These are phyloP conservation scores for Coniochaeta sp. DNA, from an alignment of 2,329 filamentous ascomycete species.

Conservation along the genomic window DNA sequence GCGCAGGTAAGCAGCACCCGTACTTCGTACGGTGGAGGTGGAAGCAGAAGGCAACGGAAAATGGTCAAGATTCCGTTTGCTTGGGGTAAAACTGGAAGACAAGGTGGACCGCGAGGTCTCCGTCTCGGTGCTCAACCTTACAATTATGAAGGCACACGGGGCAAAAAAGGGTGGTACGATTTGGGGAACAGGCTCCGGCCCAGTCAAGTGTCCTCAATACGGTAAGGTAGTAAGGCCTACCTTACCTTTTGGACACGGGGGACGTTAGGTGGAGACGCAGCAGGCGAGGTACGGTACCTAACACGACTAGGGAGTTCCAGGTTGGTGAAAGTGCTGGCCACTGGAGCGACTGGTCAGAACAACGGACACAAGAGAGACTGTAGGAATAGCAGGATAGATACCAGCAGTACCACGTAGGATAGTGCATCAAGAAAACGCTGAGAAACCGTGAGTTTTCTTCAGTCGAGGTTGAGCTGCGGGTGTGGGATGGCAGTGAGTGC, in stretches of 20 bases:
- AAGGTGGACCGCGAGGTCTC: neutral
- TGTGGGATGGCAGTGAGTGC: neutral
- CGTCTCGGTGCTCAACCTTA: neutral
- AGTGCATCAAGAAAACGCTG: neutral
- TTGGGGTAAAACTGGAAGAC: neutral
- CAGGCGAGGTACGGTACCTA: neutral
- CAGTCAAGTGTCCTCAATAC: neutral
- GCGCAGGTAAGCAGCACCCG: neutral
- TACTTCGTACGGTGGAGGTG: neutral
- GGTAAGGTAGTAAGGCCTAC: too few species aligned
- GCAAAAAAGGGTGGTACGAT: neutral
- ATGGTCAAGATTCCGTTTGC: neutral
- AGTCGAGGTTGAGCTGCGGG: neutral
- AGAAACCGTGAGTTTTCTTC: neutral
- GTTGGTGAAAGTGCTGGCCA: neutral
- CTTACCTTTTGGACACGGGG: neutral
- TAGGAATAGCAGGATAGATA: neutral
- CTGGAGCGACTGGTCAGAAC: neutral
- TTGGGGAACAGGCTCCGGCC: neutral
- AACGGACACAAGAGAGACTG: neutral
- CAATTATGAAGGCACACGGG: neutral
- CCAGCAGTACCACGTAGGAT: neutral
- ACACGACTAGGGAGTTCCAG: neutral
- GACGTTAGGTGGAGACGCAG: neutral
- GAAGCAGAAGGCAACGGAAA: neutral